Evolutionary conservation across 2,329 filamentous ascomycete genomes (phyloP).

Genomic region (Aureobasidium zeae): DNA sequence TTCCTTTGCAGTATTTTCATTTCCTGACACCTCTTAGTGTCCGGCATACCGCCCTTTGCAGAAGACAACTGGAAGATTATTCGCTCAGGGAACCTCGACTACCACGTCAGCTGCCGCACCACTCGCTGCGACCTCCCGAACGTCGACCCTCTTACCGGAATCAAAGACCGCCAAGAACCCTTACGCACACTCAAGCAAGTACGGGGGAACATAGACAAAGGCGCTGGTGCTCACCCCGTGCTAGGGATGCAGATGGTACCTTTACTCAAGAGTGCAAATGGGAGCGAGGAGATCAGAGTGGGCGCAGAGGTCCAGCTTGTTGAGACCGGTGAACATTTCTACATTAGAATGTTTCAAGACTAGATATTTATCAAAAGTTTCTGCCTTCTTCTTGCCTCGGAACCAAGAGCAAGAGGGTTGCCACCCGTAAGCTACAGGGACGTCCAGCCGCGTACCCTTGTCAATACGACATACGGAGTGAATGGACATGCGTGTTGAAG

Average conservation of each 20-base stretch:
- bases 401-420: no score
- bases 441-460: no score
- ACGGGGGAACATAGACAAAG: conserved; percentile 24
- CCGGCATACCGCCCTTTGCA: conserved; percentile 53
- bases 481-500: no score
- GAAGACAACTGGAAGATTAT: conserved; percentile 63
- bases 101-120: conserved; percentile 53
- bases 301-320: conserved; percentile 27
- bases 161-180: conserved; percentile 29
- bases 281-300: conserved; percentile 27
- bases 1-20: conserved; percentile 2
- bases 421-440: no score
- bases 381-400: neutral
- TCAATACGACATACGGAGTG: no score
- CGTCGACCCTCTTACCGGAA: conserved; percentile 53
- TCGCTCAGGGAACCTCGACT: conserved; percentile 38
- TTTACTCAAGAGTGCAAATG: conserved; percentile 28
- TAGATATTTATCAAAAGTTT: conserved; percentile 3
- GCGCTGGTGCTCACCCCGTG: conserved; percentile 25
- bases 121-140: conserved; percentile 64
- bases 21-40: conserved; percentile 35
- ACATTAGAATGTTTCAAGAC: conserved; percentile 14
- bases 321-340: conserved; percentile 33
- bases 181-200: conserved; percentile 24
- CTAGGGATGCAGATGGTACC: conserved; percentile 29